phyloP scores from a whole-genome alignment of 1,284 basidiomycete species.

The Abortiporus biennis region DNA sequence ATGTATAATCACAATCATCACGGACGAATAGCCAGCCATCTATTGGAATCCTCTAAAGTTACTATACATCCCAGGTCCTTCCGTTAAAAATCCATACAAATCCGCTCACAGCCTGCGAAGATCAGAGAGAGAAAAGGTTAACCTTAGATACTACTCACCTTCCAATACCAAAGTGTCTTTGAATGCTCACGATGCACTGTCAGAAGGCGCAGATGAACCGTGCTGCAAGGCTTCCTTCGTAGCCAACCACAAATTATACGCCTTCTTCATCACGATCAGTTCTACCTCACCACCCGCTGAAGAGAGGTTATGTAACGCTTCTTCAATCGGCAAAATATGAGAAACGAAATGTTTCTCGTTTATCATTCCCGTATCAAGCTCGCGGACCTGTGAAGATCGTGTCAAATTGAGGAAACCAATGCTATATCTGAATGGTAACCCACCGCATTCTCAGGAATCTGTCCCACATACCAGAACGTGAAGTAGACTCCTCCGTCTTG shows the following conservation, averaged over 20 bases:
- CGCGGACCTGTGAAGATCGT: slow-evolving; percentile 30
- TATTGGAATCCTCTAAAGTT: too few species aligned
- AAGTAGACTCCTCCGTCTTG: slow-evolving; percentile 39
- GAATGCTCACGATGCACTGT: too few species aligned
- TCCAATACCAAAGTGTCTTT: too few species aligned
- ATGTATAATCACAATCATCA: too few species aligned
- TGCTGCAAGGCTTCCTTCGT: not conserved
- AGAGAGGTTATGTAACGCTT: slow-evolving; percentile 18
- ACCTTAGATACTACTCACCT: too few species aligned
- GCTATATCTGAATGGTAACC: slow-evolving; percentile 12
- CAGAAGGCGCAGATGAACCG: too few species aligned
- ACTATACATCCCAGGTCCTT: too few species aligned
- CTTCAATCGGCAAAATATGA: slow-evolving; percentile 21
- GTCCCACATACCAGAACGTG: slow-evolving; percentile 45
- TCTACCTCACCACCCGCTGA: not conserved
- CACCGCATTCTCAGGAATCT: slow-evolving; percentile 47
- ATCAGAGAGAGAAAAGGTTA: too few species aligned
- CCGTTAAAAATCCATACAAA: too few species aligned
- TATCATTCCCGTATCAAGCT: slow-evolving; percentile 47
- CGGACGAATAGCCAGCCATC: too few species aligned
- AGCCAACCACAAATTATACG: not conserved
- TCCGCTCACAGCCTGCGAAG: too few species aligned
- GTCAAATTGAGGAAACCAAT: not conserved
- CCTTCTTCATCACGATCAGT: not conserved
- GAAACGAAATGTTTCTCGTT: slow-evolving; percentile 43